Evolutionary conservation across 208 protist species (phyloP), one percentile per base, ranked within the genome.

Genomic region (Trypanosomatidae sp.): DNA sequence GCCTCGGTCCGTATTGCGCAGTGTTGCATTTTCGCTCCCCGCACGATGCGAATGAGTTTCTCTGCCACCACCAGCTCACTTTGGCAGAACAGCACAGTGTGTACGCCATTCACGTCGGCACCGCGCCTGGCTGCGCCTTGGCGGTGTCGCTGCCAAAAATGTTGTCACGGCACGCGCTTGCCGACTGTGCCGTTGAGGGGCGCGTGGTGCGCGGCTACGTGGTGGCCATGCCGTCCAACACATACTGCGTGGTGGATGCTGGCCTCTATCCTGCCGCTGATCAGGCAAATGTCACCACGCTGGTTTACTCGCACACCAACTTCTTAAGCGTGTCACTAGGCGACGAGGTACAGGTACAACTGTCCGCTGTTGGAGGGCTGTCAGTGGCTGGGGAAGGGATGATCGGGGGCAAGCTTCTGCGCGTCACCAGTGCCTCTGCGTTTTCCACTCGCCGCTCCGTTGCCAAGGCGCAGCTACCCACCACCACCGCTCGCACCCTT

Each of bases 291-390:
- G 66, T 73, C 30, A 64, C 74, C n/a, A 70, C 82, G 36, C 74
- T 91, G 3, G 65, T 94, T 30, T 81, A 83, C 46, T 85, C 84
- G 25, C 85, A 89, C 66, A 89, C 76, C n/a, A 92, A 94, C 76
- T 94, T 94, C 69, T 67, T 89, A 13, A 89, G 88, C 43, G 88
- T 90, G 50, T 47, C 49, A 3, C 62, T 82, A 9, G 86, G 91
- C 15, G 86, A 91, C 64, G 70, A 86, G 74, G 90, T 95, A 39
- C 74, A 82, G 69, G 84, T 95, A 75, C 79, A 81, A 66, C 47
- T 94, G 44, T 82, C 77, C 65, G 43, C 73, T 50, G 69, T 76
- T 55, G 64, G 65, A 33, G 74, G 69, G 4, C 64, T 77, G 46
- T 62, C 76, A 47, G 36, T 73, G 28, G 73, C 68, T 41, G 80